A percentile compares a stretch with the other conserved stretches of the same genome.
Conservation (phyloP, 1,284 basidiomycete species). For the Porphyrellus sp. region DNA sequence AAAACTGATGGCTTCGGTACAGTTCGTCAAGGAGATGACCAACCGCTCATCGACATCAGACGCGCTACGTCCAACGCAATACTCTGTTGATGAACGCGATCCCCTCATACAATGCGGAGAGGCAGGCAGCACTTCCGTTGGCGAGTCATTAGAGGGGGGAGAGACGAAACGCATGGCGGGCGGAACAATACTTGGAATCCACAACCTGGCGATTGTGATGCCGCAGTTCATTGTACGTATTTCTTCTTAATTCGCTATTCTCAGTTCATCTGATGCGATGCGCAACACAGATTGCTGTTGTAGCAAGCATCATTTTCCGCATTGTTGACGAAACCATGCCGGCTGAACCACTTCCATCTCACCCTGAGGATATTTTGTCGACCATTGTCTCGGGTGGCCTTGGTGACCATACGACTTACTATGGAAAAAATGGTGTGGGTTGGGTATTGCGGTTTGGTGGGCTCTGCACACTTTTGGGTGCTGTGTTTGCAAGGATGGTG, state of each 20-base stretch:
- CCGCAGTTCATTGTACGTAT: conserved; percentile 84
- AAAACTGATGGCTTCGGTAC: conserved; percentile 5
- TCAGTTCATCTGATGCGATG: neutral
- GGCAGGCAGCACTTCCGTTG: conserved; percentile 45
- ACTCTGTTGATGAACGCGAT: conserved; percentile 47
- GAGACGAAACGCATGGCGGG: conserved; percentile 67
- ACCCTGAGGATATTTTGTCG: conserved; percentile 13
- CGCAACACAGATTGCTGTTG: conserved; percentile 72
- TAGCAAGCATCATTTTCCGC: conserved; percentile 85
- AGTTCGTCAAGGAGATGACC: conserved; percentile 82
- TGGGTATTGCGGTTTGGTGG: conserved; percentile 95
- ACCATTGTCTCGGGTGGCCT: conserved; percentile 11
- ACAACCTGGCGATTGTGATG: conserved; percentile 91
- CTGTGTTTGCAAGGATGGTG: conserved; percentile 72
- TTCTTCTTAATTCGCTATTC: neutral
- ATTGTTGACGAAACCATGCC: conserved; percentile 58
- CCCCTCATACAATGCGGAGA: conserved; percentile 60
- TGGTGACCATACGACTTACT: conserved; percentile 54
- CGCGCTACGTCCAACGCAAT: neutral
- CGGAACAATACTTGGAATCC: conserved; percentile 93
- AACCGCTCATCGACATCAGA: conserved; percentile 10
- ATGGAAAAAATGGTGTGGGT: conserved; percentile 82
- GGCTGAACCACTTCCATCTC: conserved; percentile 35
- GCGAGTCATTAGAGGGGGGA: conserved; percentile 36
- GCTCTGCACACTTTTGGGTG: conserved; percentile 72